Conservation (phyloP, 2,329 filamentous ascomycete species). For the Cryoendolithus antarcticus region DNA sequence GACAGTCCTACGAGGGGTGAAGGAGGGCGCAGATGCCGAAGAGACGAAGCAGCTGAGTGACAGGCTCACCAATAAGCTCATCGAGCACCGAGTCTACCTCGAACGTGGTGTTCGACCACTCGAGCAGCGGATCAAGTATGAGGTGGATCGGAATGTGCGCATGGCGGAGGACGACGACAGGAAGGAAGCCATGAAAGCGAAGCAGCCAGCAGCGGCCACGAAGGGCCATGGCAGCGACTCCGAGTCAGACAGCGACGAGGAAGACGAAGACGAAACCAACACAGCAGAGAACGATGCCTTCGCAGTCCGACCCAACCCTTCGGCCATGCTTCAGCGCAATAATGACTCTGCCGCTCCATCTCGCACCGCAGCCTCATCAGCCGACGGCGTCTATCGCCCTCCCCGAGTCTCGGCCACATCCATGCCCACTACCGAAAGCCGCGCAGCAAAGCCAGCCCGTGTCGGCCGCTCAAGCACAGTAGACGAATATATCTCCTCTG, state of each 20-base stretch:
- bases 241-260: constrained; percentile 14
- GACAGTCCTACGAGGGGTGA: constrained; percentile 25
- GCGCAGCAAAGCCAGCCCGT: constrained; percentile 42
- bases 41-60: constrained; percentile 40
- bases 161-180: constrained; percentile 65
- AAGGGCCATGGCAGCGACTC: constrained; percentile 22
- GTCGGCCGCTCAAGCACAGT: constrained; percentile 72
- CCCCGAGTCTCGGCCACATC: constrained; percentile 77
- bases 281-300: constrained; percentile 31
- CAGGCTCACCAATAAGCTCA: constrained; percentile 70
- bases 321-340: too few species aligned
- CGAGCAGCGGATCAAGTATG: constrained; percentile 83
- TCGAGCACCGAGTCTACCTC: constrained; percentile 80
- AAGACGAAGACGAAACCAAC: constrained; percentile 26
- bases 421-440: constrained; percentile 48
- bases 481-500: constrained; percentile 80
- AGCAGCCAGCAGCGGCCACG: constrained; percentile 12
- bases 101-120: constrained; percentile 85
- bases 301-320: constrained; percentile 50
- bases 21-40: constrained; percentile 24
- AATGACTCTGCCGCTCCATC: too few species aligned
- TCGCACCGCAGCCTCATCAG: too few species aligned
- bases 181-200: constrained; percentile 25
- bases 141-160: constrained; percentile 87
- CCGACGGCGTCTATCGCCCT: constrained; percentile 70